phyloP scores from a whole-genome alignment of 2,329 filamentous ascomycete species.

The Diaporthe velutina region DNA sequence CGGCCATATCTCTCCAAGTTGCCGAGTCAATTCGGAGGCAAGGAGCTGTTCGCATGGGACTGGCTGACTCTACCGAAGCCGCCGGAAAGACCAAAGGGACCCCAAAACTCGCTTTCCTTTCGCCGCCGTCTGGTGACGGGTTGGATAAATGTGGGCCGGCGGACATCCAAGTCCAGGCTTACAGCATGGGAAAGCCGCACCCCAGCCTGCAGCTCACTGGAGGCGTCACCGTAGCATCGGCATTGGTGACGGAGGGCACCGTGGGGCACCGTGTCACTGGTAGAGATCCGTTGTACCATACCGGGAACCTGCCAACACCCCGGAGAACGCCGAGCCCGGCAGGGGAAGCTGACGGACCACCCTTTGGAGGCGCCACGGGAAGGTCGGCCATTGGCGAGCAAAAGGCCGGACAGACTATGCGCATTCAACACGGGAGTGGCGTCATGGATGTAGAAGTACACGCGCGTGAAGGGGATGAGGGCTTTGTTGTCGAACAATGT shows the following conservation, averaged over 20 bases:
- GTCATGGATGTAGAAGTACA: not conserved
- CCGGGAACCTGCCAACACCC: not conserved
- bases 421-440: not conserved
- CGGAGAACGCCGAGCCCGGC: not conserved
- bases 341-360: not conserved
- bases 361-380: not conserved
- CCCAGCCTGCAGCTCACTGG: constrained; percentile 7
- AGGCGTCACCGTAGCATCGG: not conserved
- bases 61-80: not conserved
- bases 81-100: not conserved
- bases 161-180: not conserved
- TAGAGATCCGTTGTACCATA: too few species aligned
- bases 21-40: not conserved
- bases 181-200: constrained; percentile 12
- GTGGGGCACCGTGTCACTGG: not conserved
- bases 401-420: not conserved
- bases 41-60: not conserved
- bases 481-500: not conserved
- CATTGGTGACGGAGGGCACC: not conserved
- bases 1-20: not conserved
- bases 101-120: not conserved
- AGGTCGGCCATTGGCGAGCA: not conserved
- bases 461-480: not conserved
- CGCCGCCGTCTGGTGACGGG: not conserved
- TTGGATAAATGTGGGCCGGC: not conserved